phyloP scores from a whole-genome alignment of 2,329 filamentous ascomycete genomes.

The Epichloe sibirici region DNA sequence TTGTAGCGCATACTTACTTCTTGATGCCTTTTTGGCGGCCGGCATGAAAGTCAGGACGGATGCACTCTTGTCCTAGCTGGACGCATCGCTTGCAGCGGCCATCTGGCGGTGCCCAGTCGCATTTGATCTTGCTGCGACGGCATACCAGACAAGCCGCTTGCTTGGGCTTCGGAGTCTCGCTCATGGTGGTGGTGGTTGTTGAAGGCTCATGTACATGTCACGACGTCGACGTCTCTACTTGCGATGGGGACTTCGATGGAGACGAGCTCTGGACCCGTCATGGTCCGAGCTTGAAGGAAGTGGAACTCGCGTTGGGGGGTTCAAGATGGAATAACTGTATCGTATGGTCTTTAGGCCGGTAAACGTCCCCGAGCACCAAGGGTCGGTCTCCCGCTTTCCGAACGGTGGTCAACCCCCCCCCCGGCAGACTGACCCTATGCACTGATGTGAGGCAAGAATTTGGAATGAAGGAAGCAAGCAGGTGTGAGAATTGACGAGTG shows the following conservation, averaged over 20 bases:
- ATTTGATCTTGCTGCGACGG: slow-evolving; percentile 56
- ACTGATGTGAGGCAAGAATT: neutral
- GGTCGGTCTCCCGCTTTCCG: neutral
- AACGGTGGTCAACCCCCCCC: neutral
- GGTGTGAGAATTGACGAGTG: neutral
- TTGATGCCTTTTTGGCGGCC: slow-evolving; percentile 66
- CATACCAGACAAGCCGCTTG: slow-evolving; percentile 51
- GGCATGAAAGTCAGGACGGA: slow-evolving; percentile 61
- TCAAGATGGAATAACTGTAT: too few species aligned
- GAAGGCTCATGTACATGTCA: neutral
- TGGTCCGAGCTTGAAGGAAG: too few species aligned
- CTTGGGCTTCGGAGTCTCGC: slow-evolving; percentile 16
- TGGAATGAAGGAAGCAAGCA: neutral
- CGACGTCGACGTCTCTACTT: too few species aligned
- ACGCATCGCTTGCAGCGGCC: slow-evolving; percentile 48
- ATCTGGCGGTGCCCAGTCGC: slow-evolving; percentile 41
- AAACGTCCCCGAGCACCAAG: too few species aligned
- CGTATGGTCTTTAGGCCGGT: too few species aligned
- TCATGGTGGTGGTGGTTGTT: neutral
- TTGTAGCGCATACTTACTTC: slow-evolving; percentile 49
- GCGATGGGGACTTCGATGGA: too few species aligned
- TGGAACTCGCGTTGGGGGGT: too few species aligned
- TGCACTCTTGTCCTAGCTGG: slow-evolving; percentile 46
- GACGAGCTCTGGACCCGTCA: too few species aligned
- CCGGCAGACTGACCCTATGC: neutral